phyloP scores from a whole-genome alignment of 176 grass and related monocot genomes.

The Metroxylon sagu region DNA sequence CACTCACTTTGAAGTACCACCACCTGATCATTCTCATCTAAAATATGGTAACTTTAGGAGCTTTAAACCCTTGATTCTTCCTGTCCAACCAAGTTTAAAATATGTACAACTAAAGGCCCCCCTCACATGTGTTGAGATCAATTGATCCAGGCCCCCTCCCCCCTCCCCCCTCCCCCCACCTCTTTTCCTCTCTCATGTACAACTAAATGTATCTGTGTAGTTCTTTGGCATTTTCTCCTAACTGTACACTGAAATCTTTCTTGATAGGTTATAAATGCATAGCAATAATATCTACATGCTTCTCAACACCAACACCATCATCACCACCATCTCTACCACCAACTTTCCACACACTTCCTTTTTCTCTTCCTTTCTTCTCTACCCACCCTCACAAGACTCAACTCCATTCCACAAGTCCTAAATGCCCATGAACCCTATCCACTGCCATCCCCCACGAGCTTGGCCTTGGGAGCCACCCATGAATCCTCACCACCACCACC shows the following conservation, averaged over 20 bases:
- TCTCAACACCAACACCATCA: constrained; percentile 7
- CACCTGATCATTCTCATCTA: constrained; percentile 2
- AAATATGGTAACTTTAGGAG: neutral
- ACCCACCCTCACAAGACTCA: neutral
- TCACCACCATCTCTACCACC: neutral
- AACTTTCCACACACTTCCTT: neutral
- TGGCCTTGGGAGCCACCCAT: constrained; percentile 8
- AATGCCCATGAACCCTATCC: neutral
- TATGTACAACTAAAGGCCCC: neutral
- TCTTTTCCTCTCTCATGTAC: neutral
- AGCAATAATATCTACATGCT: neutral
- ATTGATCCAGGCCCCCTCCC: neutral
- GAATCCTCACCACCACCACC: constrained; percentile 4
- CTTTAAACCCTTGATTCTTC: neutral
- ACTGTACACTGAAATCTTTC: neutral
- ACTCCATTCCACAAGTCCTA: neutral
- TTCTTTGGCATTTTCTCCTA: neutral
- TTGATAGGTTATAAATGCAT: constrained; percentile 16
- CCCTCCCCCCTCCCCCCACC: neutral
- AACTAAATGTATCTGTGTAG: neutral
- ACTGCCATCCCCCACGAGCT: constrained; percentile 3
- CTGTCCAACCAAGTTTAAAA: neutral
- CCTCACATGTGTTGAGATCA: neutral
- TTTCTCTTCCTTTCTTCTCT: neutral
- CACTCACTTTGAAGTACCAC: constrained; percentile 10